phyloP scores from a whole-genome alignment of 179 eudicot species.

The Beta macrorhiza region DNA sequence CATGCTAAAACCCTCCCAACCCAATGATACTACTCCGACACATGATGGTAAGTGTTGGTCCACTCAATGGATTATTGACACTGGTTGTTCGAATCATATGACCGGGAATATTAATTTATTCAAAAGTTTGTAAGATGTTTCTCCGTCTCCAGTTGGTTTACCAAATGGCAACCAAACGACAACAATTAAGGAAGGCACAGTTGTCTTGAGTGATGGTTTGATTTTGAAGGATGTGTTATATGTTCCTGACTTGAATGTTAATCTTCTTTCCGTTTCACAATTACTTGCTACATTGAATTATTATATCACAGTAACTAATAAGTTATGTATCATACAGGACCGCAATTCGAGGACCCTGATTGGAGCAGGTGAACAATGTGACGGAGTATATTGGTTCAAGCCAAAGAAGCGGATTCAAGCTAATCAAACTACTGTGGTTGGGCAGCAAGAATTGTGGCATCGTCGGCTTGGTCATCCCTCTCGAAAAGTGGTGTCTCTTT shows the following conservation, averaged over 20 bases:
- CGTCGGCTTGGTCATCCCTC: not conserved
- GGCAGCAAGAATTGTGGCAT: not conserved
- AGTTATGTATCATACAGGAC: not conserved
- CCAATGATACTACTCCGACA: not conserved
- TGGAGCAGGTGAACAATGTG: slow-evolving; percentile 4
- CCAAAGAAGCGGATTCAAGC: not conserved
- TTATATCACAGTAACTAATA: no score
- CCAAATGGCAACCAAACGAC: not conserved
- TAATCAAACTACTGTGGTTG: not conserved
- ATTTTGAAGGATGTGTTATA: not conserved
- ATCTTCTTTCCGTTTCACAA: no score
- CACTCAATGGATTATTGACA: not conserved
- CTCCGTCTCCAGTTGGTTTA: not conserved
- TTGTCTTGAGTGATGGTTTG: not conserved
- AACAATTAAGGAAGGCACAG: not conserved
- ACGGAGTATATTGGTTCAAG: not conserved
- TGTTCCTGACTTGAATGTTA: no score
- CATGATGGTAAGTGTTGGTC: not conserved
- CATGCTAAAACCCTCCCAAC: not conserved
- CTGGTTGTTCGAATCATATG: not conserved
- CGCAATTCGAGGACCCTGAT: slow-evolving; percentile 2
- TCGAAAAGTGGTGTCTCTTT: not conserved
- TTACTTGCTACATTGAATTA: no score
- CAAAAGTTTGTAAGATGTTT: not conserved
- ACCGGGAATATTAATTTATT: not conserved